Conservation (phyloP, 306 rosid species). For the Pueraria montana region DNA sequence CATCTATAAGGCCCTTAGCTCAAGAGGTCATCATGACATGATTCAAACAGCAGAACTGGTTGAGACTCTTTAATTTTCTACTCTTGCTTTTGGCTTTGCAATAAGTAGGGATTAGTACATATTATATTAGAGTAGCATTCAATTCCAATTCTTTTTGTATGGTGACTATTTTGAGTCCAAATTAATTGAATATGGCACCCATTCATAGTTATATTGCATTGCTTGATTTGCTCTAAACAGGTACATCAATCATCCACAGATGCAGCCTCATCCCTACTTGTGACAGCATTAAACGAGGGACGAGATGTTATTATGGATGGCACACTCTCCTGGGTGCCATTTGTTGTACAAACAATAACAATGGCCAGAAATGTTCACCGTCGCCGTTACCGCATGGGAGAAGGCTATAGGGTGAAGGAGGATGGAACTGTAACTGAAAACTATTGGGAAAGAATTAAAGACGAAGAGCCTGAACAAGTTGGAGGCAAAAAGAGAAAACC, state of each 20-base stretch:
- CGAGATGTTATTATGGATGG: conserved; percentile 97
- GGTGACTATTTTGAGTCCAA: background rate
- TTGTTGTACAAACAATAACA: conserved; percentile 94
- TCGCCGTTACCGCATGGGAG: conserved; percentile 90
- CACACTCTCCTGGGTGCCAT: conserved; percentile 95
- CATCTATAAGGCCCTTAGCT: conserved; percentile 89
- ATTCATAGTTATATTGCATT: background rate
- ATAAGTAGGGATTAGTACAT: background rate
- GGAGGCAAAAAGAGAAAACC: conserved; percentile 90
- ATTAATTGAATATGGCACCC: background rate
- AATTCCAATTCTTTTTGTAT: background rate
- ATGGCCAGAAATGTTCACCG: conserved; percentile 96
- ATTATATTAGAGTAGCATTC: background rate
- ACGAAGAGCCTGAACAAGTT: conserved; percentile 73
- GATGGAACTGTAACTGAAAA: conserved; percentile 81
- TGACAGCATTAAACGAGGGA: conserved; percentile 90
- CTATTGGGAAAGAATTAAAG: conserved; percentile 85
- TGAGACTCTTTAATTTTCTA: conserved; percentile 30
- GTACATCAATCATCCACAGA: conserved; percentile 97
- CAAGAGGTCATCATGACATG: conserved; percentile 89
- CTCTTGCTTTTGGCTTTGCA: conserved; percentile 21
- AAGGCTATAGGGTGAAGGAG: conserved; percentile 70
- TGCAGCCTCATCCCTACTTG: conserved; percentile 98
- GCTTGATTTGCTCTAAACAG: conserved; percentile 56
- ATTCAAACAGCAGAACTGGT: conserved; percentile 92